Evolutionary conservation across 495 filamentous ascomycete species (phyloP), one percentile per base, ranked within the genome.

Genomic region (Penicillium pancosmium): DNA sequence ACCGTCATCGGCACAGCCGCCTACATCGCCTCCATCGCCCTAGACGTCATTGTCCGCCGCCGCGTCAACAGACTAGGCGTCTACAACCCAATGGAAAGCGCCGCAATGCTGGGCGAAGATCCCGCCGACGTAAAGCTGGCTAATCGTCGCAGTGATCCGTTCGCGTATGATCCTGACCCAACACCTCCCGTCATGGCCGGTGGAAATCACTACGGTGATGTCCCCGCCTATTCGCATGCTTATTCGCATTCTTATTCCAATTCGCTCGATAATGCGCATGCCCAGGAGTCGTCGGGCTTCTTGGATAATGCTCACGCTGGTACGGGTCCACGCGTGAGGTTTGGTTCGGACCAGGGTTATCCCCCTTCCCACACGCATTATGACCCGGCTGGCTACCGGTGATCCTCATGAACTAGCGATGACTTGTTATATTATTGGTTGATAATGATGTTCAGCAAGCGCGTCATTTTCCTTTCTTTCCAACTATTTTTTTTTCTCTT

Each of bases 41-140:
- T 87, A 21, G 85, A 87, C 56, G 63, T 82, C 59, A 63, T 77
- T 50, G 81, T 81, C 1, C 69, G 72, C 54, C 71, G 72, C 12
- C 73, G 75, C 46, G 65, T 72, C 56, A 80, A 65, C 21, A 64
- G 73, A 8, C 70, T 78, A 15, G 83, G 84, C 15, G 71, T 66
- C 8, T 88, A 86, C 63, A 73, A 71, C 21, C 67, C 78, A 5
- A 74, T 74, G 70, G 64, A 58, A 12, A 68, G 61, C 36, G 57
- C 56, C 44, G 43, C 61, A 2, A 62, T 54, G 5, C 40, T 71
- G 1, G 66, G 65, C 31, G 72, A 74, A 55, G 65, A 62, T 25
- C 58, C 63, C 2, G 57, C 61, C 21, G 65, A 70, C 50, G 67
- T 73, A 36, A 80, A 78, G 56, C 44, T 72, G 53, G 66, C 72